A percentile compares a stretch with the other conserved stretches of the same genome.
phyloP scores from a whole-genome alignment of 2,329 filamentous ascomycete species.

The Penicillium sclerotigenum region DNA sequence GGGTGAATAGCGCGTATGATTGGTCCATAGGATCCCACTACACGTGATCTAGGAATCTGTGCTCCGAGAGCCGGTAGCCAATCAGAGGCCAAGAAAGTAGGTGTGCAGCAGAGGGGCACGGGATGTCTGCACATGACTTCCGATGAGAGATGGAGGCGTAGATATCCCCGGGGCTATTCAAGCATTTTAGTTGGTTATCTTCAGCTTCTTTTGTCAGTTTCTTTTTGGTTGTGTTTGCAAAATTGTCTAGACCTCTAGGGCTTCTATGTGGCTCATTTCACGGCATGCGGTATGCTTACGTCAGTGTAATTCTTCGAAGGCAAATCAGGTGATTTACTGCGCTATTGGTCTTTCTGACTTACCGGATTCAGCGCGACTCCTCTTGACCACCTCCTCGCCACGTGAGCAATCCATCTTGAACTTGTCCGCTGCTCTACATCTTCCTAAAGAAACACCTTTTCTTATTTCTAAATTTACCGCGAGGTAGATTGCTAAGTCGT shows the following conservation, averaged over 20 bases:
- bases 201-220: neutral
- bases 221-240: neutral
- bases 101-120: slow-evolving; percentile 35
- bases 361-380: slow-evolving; percentile 22
- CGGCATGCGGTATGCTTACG: neutral
- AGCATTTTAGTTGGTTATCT: slow-evolving; percentile 12
- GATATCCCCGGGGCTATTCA: slow-evolving; percentile 11
- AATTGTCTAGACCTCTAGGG: neutral
- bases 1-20: slow-evolving; percentile 2
- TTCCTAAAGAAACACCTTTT: slow-evolving; percentile 29
- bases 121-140: slow-evolving; percentile 40
- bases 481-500: slow-evolving; percentile 18
- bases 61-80: slow-evolving; percentile 23
- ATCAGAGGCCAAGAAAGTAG: slow-evolving; percentile 20
- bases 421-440: slow-evolving; percentile 31
- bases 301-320: slow-evolving; percentile 2
- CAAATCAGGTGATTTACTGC: slow-evolving; percentile 35
- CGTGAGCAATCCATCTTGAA: slow-evolving; percentile 42
- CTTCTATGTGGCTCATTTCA: neutral
- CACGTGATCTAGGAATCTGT: slow-evolving; percentile 32
- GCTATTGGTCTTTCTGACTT: slow-evolving; percentile 19
- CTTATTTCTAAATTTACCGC: slow-evolving; percentile 30
- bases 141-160: slow-evolving; percentile 6
- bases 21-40: slow-evolving; percentile 7
- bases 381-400: slow-evolving; percentile 32